Conservation (phyloP, 2,329 filamentous ascomycete genomes). For the Fusarium praegraminearum region DNA sequence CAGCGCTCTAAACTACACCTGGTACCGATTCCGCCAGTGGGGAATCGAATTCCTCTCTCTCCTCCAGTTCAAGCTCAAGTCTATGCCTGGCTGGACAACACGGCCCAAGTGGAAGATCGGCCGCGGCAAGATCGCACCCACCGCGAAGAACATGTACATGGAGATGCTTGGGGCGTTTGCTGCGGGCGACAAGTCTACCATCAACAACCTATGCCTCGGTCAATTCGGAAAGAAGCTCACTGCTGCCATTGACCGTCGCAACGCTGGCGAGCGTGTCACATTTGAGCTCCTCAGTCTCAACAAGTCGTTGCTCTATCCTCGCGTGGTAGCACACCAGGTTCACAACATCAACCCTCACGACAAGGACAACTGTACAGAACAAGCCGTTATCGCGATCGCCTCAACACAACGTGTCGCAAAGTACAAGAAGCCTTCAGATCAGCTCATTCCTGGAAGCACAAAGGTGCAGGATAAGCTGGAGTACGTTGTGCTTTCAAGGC, state of each 20-base stretch:
- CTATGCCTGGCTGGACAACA: conserved; percentile 59
- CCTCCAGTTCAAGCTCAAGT: conserved; percentile 57
- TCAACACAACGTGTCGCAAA: conserved; percentile 67
- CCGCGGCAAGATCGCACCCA: conserved; percentile 59
- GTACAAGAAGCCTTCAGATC: conserved; percentile 53
- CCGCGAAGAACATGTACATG: conserved; percentile 70
- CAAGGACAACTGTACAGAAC: conserved; percentile 55
- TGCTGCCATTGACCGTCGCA: conserved; percentile 66
- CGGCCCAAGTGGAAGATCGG: conserved; percentile 59
- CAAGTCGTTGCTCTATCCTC: conserved; percentile 56
- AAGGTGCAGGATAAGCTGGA: conserved; percentile 69
- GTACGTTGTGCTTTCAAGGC: conserved; percentile 71
- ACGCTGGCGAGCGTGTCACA: conserved; percentile 56
- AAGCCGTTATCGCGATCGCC: conserved; percentile 70
- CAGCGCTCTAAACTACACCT: conserved; percentile 54
- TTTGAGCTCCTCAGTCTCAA: conserved; percentile 70
- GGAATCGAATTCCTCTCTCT: conserved; percentile 51
- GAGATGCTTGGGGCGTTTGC: conserved; percentile 73
- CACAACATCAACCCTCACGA: conserved; percentile 59
- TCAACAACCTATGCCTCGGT: conserved; percentile 66
- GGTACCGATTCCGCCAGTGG: conserved; percentile 54
- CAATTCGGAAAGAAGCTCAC: conserved; percentile 65
- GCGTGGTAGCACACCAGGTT: conserved; percentile 67
- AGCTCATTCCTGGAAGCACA: conserved; percentile 59
- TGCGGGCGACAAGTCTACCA: conserved; percentile 63